Evolutionary conservation across 179 eudicot genomes (phyloP).

Genomic region (Silene noctiflora): DNA sequence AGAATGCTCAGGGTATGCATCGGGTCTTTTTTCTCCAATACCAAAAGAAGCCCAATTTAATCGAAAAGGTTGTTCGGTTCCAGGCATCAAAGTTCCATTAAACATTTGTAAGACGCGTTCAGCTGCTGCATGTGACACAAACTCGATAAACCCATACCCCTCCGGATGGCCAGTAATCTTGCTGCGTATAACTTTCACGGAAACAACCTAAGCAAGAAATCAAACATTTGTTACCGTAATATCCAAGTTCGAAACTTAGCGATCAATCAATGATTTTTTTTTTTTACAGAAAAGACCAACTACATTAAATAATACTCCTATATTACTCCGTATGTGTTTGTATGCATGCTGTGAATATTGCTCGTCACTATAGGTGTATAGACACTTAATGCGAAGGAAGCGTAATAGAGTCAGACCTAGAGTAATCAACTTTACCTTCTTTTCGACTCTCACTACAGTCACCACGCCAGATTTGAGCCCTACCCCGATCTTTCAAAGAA

Average conservation of each 20-base stretch:
- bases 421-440: not conserved
- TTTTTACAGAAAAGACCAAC: not conserved
- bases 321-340: too few relatives aligned
- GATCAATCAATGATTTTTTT: too few relatives aligned
- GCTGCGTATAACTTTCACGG: conserved; percentile 87
- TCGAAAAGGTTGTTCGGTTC: conserved; percentile 78
- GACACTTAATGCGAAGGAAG: not conserved
- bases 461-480: not conserved
- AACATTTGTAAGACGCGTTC: conserved; percentile 73
- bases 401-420: not conserved
- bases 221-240: not conserved
- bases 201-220: conserved; percentile 55
- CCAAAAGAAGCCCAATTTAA: conserved; percentile 98
- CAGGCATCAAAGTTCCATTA: conserved; percentile 90
- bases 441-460: not conserved
- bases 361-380: not conserved
- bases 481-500: not conserved
- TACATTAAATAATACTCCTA: not conserved
- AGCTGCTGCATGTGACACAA: conserved; percentile 74
- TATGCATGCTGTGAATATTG: not conserved
- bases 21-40: conserved; percentile 73
- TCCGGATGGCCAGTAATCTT: conserved; percentile 94
- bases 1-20: conserved; percentile 86
- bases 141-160: conserved; percentile 97
- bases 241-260: not conserved